A percentile compares a stretch with the other conserved stretches of the same genome.
phyloP scores from a whole-genome alignment of 129 eudicot genomes.

The Oenanthe sinensis region DNA sequence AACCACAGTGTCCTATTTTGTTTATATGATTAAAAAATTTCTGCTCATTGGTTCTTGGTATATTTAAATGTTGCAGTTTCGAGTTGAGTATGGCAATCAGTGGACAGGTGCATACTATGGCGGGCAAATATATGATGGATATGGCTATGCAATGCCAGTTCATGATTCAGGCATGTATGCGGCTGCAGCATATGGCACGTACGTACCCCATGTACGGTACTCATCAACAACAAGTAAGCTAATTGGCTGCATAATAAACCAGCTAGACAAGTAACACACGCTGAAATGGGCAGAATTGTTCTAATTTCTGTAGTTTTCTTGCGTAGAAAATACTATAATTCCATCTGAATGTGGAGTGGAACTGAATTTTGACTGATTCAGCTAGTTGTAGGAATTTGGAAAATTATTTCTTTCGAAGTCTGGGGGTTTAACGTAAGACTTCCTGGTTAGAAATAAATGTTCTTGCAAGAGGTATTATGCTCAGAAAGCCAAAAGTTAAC shows the following conservation, averaged over 20 bases:
- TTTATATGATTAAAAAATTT: background rate
- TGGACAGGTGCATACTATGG: slow-evolving; percentile 87
- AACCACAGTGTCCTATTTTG: background rate
- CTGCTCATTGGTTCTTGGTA: background rate
- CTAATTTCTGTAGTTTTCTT: slow-evolving; percentile 1
- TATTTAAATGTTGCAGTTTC: slow-evolving; percentile 35
- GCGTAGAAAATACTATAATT: slow-evolving; percentile 10
- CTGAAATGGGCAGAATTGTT: slow-evolving; percentile 4
- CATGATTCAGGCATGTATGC: slow-evolving; percentile 80
- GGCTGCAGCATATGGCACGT: slow-evolving; percentile 69
- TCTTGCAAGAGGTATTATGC: slow-evolving; percentile 4
- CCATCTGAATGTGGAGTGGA: slow-evolving; percentile 48
- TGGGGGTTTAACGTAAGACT: slow-evolving; percentile 33
- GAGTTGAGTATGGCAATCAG: slow-evolving; percentile 61
- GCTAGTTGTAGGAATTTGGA: slow-evolving; percentile 34
- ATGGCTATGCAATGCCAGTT: slow-evolving; percentile 64
- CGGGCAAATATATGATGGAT: slow-evolving; percentile 64
- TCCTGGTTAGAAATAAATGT: slow-evolving; percentile 50
- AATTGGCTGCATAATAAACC: slow-evolving; percentile 2
- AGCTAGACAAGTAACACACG: background rate
- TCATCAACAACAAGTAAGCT: slow-evolving; percentile 77
- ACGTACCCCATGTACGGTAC: slow-evolving; percentile 73
- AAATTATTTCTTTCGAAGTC: too few species aligned
- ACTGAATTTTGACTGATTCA: slow-evolving; percentile 72
- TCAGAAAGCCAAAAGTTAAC: background rate